A percentile compares a stretch with the other conserved stretches of the same genome.
Evolutionary conservation across 805 yeast species (phyloP).

Genomic region (Lipomyces yamanashiensis): DNA sequence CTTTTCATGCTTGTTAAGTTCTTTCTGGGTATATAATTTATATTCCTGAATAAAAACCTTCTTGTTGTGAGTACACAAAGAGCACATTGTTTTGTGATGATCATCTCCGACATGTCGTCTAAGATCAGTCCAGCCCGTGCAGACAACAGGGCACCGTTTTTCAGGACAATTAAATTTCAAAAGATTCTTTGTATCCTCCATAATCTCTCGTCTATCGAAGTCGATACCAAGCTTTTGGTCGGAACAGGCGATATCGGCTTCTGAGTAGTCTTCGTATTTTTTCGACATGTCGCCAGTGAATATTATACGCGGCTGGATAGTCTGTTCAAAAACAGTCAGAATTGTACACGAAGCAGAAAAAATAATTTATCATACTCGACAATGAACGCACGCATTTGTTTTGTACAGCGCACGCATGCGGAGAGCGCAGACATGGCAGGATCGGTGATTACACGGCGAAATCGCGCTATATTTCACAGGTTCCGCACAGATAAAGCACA

Average conservation of each 20-base stretch:
- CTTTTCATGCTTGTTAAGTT: constrained; percentile 69
- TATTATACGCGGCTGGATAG: constrained; percentile 62
- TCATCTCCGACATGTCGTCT: constrained; percentile 65
- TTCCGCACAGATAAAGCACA: constrained; percentile 87
- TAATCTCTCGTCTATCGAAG: constrained; percentile 61
- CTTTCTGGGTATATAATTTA: constrained; percentile 61
- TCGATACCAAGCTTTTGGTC: constrained; percentile 58
- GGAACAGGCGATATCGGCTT: constrained; percentile 44
- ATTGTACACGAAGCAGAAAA: background rate
- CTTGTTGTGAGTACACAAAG: constrained; percentile 76
- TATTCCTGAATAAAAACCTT: constrained; percentile 78
- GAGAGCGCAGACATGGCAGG: constrained; percentile 82
- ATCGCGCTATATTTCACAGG: constrained; percentile 64
- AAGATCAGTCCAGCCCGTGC: constrained; percentile 59
- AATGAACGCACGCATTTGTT: constrained; percentile 76
- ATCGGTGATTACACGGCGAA: constrained; percentile 81
- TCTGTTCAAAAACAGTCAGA: constrained; percentile 11
- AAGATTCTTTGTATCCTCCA: constrained; percentile 55
- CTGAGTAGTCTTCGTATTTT: constrained; percentile 49
- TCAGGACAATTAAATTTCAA: constrained; percentile 63
- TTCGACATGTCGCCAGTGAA: constrained; percentile 55
- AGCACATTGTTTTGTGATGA: constrained; percentile 71
- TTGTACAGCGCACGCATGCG: constrained; percentile 80
- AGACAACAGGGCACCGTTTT: constrained; percentile 48
- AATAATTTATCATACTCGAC: constrained; percentile 54